These are phyloP conservation scores for Boletellus deceptivus DNA, from an alignment of 1,284 basidiomycete species.

Conservation along the genomic window DNA sequence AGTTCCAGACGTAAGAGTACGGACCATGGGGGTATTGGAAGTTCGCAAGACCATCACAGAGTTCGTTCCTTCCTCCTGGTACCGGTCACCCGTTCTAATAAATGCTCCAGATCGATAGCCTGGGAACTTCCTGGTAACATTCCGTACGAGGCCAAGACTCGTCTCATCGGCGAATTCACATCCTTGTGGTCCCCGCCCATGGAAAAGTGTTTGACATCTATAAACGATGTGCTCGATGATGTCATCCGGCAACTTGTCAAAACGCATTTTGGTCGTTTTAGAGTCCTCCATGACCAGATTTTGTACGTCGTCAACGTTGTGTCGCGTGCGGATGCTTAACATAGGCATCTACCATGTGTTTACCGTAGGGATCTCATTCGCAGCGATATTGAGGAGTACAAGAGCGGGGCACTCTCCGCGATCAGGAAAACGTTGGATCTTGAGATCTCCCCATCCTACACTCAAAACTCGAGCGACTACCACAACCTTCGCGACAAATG, in stretches of 20 bases:
- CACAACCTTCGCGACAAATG: slow-evolving; percentile 18
- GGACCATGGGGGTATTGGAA: slow-evolving; percentile 28
- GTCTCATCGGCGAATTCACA: slow-evolving; percentile 41
- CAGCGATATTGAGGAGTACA: slow-evolving; percentile 24
- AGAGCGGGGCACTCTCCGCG: slow-evolving; percentile 4
- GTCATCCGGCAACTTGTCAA: slow-evolving; percentile 21
- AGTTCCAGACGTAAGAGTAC: slow-evolving; percentile 1
- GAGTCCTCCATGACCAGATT: slow-evolving; percentile 27
- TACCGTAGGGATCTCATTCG: slow-evolving; percentile 20
- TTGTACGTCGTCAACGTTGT: slow-evolving; percentile 20
- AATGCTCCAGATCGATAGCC: slow-evolving; percentile 38
- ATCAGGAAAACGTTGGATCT: slow-evolving; percentile 25
- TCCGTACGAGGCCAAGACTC: slow-evolving; percentile 49
- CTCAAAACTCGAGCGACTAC: slow-evolving; percentile 35
- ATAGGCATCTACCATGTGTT: neutral
- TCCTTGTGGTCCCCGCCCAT: slow-evolving; percentile 42
- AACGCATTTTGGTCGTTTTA: slow-evolving; percentile 37
- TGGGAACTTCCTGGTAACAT: slow-evolving; percentile 55
- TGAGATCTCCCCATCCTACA: slow-evolving; percentile 31
- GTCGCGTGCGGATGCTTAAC: neutral
- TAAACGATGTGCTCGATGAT: slow-evolving; percentile 26
- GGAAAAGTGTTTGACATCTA: slow-evolving; percentile 38
- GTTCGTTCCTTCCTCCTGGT: slow-evolving; percentile 18
- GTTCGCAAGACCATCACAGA: slow-evolving; percentile 32
- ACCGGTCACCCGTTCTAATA: neutral